Percentiles rank a stretch among this genome's conserved stretches.
phyloP scores from a whole-genome alignment of 192 early-diverging fungal species.

The Coemansia brasiliensis region DNA sequence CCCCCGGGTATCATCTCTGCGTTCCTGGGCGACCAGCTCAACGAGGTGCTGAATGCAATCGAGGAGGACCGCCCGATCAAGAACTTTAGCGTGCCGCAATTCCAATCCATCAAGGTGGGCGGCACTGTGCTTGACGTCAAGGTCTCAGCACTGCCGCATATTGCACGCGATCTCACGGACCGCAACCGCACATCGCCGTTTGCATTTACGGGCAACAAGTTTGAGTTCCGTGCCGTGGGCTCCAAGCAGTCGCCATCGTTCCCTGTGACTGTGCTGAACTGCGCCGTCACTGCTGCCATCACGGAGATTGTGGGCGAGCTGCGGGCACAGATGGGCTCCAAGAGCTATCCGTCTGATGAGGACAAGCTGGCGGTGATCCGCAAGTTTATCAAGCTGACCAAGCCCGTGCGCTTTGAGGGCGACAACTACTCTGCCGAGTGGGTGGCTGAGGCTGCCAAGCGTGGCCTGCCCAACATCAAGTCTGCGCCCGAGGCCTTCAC shows the following conservation, averaged over 20 bases:
- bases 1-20: slow-evolving; percentile 96
- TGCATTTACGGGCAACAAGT: slow-evolving; percentile 99
- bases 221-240: slow-evolving; percentile 99
- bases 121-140: slow-evolving; percentile 95
- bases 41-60: slow-evolving; percentile 90
- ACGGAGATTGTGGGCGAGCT: slow-evolving; percentile 72
- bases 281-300: slow-evolving; percentile 84
- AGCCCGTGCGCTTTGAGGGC: slow-evolving; percentile 91
- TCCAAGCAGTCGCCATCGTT: slow-evolving; percentile 98
- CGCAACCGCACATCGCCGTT: slow-evolving; percentile 99
- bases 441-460: slow-evolving; percentile 87
- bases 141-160: slow-evolving; percentile 87
- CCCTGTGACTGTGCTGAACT: slow-evolving; percentile 91
- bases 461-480: slow-evolving; percentile 96
- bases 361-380: slow-evolving; percentile 90
- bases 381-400: slow-evolving; percentile 66
- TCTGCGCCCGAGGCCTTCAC: slow-evolving; percentile 87
- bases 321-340: slow-evolving; percentile 78
- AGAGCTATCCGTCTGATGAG: slow-evolving; percentile 79
- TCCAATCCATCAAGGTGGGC: slow-evolving; percentile 90
- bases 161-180: slow-evolving; percentile 96
- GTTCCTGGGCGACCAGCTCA: slow-evolving; percentile 97
- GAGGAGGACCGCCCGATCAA: slow-evolving; percentile 85
- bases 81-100: slow-evolving; percentile 84
- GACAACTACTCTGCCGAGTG: slow-evolving; percentile 97